phyloP scores from a whole-genome alignment of 2,329 filamentous ascomycete species.

The Ophiosphaerella narmari region DNA sequence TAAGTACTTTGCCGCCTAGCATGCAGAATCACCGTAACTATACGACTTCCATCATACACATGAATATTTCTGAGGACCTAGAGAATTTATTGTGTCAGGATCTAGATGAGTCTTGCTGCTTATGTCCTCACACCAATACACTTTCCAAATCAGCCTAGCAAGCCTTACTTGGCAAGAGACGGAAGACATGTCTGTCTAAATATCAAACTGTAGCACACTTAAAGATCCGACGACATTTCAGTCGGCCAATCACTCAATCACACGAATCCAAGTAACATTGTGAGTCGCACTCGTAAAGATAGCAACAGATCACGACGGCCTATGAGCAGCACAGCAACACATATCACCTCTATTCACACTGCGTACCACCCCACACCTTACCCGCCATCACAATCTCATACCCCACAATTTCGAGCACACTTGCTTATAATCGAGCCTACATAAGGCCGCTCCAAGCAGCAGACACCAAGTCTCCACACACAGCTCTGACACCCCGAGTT shows the following conservation, averaged over 20 bases:
- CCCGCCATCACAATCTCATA: neutral
- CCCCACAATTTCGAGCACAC: neutral
- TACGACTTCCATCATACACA: too few species aligned
- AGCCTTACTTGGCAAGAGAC: neutral
- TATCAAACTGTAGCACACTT: too few species aligned
- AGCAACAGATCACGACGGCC: neutral
- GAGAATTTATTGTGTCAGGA: too few species aligned
- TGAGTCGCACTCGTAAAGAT: too few species aligned
- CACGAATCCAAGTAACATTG: too few species aligned
- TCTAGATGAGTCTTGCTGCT: too few species aligned
- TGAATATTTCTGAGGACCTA: too few species aligned
- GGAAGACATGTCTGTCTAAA: too few species aligned
- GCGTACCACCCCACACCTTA: constrained; percentile 11
- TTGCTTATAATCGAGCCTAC: constrained; percentile 6
- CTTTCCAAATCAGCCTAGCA: neutral
- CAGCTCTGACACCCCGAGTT: neutral
- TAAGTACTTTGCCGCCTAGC: neutral
- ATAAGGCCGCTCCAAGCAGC: constrained; percentile 6
- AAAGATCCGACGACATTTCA: too few species aligned
- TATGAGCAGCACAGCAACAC: neutral
- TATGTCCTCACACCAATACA: too few species aligned
- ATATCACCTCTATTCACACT: neutral
- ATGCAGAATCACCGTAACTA: neutral
- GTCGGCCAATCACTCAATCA: too few species aligned
- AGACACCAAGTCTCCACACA: neutral